A percentile compares a stretch with the other conserved stretches of the same genome.
phyloP scores from a whole-genome alignment of 768 basidiomycete genomes.

The Lactarius quietus region DNA sequence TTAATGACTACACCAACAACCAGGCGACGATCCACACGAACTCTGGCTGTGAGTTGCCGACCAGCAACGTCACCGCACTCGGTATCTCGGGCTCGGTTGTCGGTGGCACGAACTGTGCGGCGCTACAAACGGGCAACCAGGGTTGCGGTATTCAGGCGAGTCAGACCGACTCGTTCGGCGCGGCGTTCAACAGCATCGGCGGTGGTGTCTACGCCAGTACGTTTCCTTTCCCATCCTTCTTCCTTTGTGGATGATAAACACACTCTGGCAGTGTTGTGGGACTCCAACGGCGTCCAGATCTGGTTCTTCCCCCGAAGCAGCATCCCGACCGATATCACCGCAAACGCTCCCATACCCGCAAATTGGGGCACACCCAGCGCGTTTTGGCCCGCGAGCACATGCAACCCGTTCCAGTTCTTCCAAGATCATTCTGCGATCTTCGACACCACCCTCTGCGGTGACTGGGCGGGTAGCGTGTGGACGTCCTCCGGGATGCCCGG shows the following conservation, averaged over 20 bases:
- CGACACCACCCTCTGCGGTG: constrained; percentile 85
- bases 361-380: constrained; percentile 78
- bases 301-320: constrained; percentile 77
- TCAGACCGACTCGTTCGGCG: constrained; percentile 67
- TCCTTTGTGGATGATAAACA: constrained; percentile 9
- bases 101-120: constrained; percentile 69
- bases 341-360: constrained; percentile 68
- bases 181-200: constrained; percentile 76
- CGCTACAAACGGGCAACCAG: constrained; percentile 62
- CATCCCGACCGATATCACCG: constrained; percentile 73
- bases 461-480: constrained; percentile 91
- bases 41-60: constrained; percentile 62
- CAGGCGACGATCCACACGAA: constrained; percentile 81
- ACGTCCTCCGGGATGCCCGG: constrained; percentile 66
- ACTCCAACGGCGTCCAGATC: constrained; percentile 65
- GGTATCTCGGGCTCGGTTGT: constrained; percentile 63
- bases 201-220: constrained; percentile 90
- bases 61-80: constrained; percentile 43
- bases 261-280: constrained; percentile 62
- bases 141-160: constrained; percentile 78
- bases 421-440: constrained; percentile 73
- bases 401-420: constrained; percentile 79
- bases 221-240: constrained; percentile 32
- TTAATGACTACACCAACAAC: constrained; percentile 74
- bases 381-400: constrained; percentile 69